Percentiles rank a stretch among this genome's conserved stretches.
Conservation (phyloP, 306 rosid genomes). For the Alnus glutinosa region DNA sequence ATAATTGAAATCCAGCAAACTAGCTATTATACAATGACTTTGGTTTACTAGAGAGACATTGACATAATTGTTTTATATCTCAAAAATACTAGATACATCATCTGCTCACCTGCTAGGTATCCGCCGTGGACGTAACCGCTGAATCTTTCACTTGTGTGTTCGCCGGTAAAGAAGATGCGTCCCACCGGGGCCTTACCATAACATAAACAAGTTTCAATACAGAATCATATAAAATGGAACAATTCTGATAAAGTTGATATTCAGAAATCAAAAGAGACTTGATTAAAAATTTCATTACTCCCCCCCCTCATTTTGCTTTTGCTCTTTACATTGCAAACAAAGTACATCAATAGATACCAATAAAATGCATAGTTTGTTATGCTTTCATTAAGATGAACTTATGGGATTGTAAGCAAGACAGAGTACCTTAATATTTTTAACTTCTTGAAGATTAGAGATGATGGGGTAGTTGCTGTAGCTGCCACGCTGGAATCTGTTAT, state of each 20-base stretch:
- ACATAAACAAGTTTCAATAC: not conserved
- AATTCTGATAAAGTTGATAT: not conserved
- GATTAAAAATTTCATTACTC: not conserved
- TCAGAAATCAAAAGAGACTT: too few species aligned
- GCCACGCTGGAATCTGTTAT: conserved; percentile 87
- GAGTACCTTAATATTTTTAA: conserved; percentile 64
- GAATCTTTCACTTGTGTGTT: conserved; percentile 86
- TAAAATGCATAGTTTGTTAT: not conserved
- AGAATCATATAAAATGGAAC: not conserved
- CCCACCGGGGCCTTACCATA: conserved; percentile 73
- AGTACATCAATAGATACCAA: not conserved
- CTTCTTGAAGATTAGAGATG: conserved; percentile 50
- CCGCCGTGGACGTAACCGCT: conserved; percentile 95
- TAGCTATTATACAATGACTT: too few species aligned
- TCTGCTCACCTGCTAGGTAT: conserved; percentile 64
- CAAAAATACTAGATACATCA: not conserved
- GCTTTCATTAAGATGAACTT: not conserved
- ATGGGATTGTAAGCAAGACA: conserved; percentile 20
- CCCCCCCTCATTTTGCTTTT: not conserved
- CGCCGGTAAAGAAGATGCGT: conserved; percentile 80
- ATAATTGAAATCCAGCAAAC: too few species aligned
- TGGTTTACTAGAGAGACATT: too few species aligned
- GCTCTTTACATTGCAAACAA: not conserved
- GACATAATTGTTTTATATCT: not conserved
- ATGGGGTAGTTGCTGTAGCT: conserved; percentile 95